Evolutionary conservation across 768 basidiomycete species (phyloP).

Genomic region (Wakefieldia striispora): DNA sequence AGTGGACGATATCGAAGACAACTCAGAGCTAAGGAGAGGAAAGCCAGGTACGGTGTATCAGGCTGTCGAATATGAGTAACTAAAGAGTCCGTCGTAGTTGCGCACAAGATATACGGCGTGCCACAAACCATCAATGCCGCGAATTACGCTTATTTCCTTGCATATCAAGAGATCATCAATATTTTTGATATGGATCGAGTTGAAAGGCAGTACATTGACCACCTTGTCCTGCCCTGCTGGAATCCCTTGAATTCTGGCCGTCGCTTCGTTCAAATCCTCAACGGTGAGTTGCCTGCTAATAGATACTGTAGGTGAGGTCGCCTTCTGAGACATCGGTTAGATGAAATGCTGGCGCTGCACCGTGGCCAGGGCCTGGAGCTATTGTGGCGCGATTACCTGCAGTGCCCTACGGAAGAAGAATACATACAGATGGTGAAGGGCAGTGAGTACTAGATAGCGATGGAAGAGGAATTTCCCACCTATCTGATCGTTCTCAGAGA

Average conservation of each 20-base stretch:
- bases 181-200: constrained; percentile 7
- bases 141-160: constrained; percentile 96
- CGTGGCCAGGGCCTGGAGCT: too few relatives aligned
- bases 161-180: constrained; percentile 75
- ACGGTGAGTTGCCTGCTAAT: constrained; percentile 43
- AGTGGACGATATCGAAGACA: constrained; percentile 90
- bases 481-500: constrained; percentile 54
- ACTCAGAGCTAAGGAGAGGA: constrained; percentile 82
- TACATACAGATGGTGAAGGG: constrained; percentile 97
- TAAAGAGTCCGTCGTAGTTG: constrained; percentile 45
- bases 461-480: neutral
- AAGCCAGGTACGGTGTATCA: constrained; percentile 56
- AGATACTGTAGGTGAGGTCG: neutral
- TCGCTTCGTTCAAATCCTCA: constrained; percentile 71
- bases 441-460: constrained; percentile 52
- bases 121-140: constrained; percentile 97
- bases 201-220: constrained; percentile 34
- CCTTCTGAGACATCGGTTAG: constrained; percentile 20
- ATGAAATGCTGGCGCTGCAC: constrained; percentile 78
- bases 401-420: too few relatives aligned
- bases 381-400: too few relatives aligned
- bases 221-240: constrained; percentile 23
- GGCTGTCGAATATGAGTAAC: neutral
- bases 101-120: too few relatives aligned
- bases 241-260: constrained; percentile 23